Evolutionary conservation across 2,329 filamentous ascomycete species (phyloP), one percentile per base, ranked within the genome.

Genomic region (Verticillium albo-atrum): DNA sequence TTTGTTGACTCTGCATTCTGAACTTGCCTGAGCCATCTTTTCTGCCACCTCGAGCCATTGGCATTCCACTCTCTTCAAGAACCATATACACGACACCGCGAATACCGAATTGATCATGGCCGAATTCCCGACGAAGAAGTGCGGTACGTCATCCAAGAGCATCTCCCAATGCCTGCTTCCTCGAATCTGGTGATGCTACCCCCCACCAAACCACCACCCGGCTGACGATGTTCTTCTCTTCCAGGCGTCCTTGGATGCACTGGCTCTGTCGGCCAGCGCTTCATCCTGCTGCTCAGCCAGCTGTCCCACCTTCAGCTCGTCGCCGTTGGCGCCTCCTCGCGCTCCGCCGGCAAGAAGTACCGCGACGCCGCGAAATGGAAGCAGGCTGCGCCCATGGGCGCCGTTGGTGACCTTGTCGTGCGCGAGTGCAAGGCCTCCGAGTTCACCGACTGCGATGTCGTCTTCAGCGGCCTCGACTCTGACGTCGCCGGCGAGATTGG

Each of bases 321-420:
- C 65, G 92, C 92, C 61, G 86, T 98, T 55, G 95, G 95, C 64
- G 95, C 95, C 35, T 97, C 92, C 20, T 86, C 91, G 61, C 86
- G 91, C 61, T 97, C 92, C 10, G 92, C 91, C 6, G 93, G 93
- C 70, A 97, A 97, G 82, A 90, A 89, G 72, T 98, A 98, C 82
- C 89, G 89, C 75, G 92, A 97, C 83, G 94, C 93, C 42, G 93
- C 96, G 63, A 86, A 86, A 68, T 98, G 95, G 95, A 97, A 97
- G 82, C 94, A 98, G 79, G 84, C 90, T 10, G 79, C 85, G 59
- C 90, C 92, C 58, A 96, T 97, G 84, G 89, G 89, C 51, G 81
- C 87, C 63, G 81, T 96, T 60, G 91, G 86, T 65, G 88, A 93
- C 64, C 81, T 98, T 68, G 83, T 96, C 5, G 90, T 98, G 59